A percentile compares a stretch with the other conserved stretches of the same genome.
These are phyloP conservation scores for Clonostachys sp. DNA, from an alignment of 2,329 filamentous ascomycete species.

Conservation along the genomic window DNA sequence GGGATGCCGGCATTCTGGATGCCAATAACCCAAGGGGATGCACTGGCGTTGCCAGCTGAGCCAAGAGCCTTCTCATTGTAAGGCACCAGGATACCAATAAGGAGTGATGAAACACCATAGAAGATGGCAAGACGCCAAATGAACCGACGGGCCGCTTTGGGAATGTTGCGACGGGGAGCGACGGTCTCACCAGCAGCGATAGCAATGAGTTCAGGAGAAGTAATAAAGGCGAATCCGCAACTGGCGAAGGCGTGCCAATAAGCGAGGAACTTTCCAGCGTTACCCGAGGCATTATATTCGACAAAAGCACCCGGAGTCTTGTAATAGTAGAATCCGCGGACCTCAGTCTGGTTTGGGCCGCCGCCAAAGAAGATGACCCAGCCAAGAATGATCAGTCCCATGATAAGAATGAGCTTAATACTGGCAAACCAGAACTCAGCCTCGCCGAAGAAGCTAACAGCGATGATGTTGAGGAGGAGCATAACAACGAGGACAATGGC, in stretches of 20 bases:
- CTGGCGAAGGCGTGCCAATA: constrained; percentile 53
- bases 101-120: constrained; percentile 57
- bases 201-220: constrained; percentile 57
- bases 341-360: constrained; percentile 39
- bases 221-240: constrained; percentile 59
- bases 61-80: constrained; percentile 61
- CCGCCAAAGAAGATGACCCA: constrained; percentile 53
- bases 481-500: constrained; percentile 50
- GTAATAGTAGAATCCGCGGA: constrained; percentile 38
- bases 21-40: constrained; percentile 62
- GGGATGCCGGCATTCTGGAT: constrained; percentile 62
- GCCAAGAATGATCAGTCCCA: constrained; percentile 51
- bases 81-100: constrained; percentile 59
- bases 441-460: constrained; percentile 54
- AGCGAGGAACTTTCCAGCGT: constrained; percentile 49
- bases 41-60: constrained; percentile 48
- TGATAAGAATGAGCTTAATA: constrained; percentile 55
- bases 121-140: constrained; percentile 59
- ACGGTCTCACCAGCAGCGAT: constrained; percentile 62
- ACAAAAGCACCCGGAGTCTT: constrained; percentile 36
- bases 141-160: constrained; percentile 58
- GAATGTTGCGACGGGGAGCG: constrained; percentile 61
- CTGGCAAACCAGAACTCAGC: constrained; percentile 58
- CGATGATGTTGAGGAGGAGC: constrained; percentile 50
- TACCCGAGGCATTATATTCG: constrained; percentile 37